Evolutionary conservation across 2,329 filamentous ascomycete species (phyloP), one percentile per base, ranked within the genome.

Genomic region (Colletotrichum aenigma): DNA sequence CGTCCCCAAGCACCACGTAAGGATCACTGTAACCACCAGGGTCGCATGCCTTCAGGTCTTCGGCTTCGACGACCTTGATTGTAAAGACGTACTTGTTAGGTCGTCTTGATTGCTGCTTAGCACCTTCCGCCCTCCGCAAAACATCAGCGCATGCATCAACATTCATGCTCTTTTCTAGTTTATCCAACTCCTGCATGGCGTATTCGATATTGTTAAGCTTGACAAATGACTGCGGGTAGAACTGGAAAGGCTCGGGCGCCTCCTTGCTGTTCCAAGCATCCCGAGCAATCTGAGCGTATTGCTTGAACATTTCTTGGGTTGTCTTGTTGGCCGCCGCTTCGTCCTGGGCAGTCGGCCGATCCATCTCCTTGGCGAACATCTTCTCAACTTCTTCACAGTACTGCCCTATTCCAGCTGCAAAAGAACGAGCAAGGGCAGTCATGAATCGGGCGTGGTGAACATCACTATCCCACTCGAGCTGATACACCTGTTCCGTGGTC

Each of bases 201-300:
- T 95, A 98, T 85, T 98, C 96, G 78, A 99, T 93, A 81, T 99
- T 98, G 88, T 99, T 99, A 79, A 99, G 91, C 85, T 98, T 99
- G 77, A 99, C 96, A 80, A 99, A 94, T 7, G 96, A 98, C 95
- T 98, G 79, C 26, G 26, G 93, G 79, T 96, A 97, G 86, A 99
- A 99, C 78, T 98, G 96, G 85, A 98, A 99, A 0, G 97, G 97
- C 81, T 98, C 96, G 55, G 97, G 93, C 84, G 96, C 98, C 77
- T 98, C 96, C 83, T 96, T 98, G 78, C 93, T 94, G 78, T 92
- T 95, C 93, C 96, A 98, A 6, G 96, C 94, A 82, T 98, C 97
- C 84, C 97, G 97, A 12, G 97, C 97, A 81, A 96, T 93, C 80
- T 98, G 94, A 12, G 97, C 97, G 81, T 96, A 93, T 80, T 97